phyloP scores from a whole-genome alignment of 1,284 basidiomycete species.

The Tranzscheliella williamsii region DNA sequence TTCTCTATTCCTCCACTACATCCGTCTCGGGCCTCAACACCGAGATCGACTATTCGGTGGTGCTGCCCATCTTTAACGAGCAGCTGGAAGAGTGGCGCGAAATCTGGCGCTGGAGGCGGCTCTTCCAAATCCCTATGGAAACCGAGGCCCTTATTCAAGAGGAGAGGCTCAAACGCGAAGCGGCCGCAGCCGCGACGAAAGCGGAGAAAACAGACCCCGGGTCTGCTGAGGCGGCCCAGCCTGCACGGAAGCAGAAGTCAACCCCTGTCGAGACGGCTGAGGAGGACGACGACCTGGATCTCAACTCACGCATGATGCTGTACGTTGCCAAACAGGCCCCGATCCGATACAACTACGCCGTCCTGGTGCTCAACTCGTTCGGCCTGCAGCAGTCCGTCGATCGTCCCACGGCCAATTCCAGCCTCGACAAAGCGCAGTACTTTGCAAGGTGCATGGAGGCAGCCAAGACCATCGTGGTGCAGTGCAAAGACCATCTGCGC shows the following conservation, averaged over 20 bases:
- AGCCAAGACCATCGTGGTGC: constrained; percentile 50
- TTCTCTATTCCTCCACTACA: constrained; percentile 81
- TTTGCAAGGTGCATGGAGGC: constrained; percentile 57
- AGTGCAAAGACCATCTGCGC: constrained; percentile 43
- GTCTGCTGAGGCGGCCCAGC: background rate
- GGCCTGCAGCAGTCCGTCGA: constrained; percentile 91
- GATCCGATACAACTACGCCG: constrained; percentile 54
- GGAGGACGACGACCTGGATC: constrained; percentile 47
- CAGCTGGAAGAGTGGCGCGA: constrained; percentile 74
- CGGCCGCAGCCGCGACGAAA: constrained; percentile 9
- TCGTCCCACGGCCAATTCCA: constrained; percentile 44
- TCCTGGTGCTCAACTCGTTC: constrained; percentile 76
- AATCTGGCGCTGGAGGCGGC: constrained; percentile 65
- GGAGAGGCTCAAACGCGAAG: constrained; percentile 3
- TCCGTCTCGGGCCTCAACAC: constrained; percentile 80
- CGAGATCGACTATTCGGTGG: constrained; percentile 82
- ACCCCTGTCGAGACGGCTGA: background rate
- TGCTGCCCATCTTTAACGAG: constrained; percentile 81
- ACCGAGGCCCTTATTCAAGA: constrained; percentile 18
- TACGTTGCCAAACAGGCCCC: constrained; percentile 48
- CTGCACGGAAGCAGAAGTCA: background rate
- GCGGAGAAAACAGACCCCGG: constrained; percentile 4
- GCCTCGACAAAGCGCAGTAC: constrained; percentile 57
- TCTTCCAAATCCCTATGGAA: constrained; percentile 31
- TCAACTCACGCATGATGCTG: constrained; percentile 50